phyloP scores from a whole-genome alignment of 1,139 yeast species.

The Saccharomycopsis phalli region DNA sequence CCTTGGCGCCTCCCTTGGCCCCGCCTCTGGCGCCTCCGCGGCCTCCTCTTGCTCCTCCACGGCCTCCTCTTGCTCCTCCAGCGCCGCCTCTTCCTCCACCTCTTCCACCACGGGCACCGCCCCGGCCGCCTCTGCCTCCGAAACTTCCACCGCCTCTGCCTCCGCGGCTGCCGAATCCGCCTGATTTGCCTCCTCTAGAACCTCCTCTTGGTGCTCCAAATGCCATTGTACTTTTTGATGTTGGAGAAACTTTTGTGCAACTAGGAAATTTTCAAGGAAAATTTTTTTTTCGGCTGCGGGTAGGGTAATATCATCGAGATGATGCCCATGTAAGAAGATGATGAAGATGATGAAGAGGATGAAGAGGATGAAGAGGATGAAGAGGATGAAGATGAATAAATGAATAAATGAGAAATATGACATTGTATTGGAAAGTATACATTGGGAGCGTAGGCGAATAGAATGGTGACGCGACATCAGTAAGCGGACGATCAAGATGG shows the following conservation, averaged over 20 bases:
- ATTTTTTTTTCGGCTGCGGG: slow-evolving; percentile 1
- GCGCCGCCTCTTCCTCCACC: slow-evolving; percentile 56
- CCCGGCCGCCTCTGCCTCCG: slow-evolving; percentile 43
- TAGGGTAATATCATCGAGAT: no score
- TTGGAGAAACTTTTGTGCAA: neutral
- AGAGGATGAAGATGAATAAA: neutral
- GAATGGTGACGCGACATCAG: no score
- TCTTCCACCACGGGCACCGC: slow-evolving; percentile 61
- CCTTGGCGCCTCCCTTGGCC: slow-evolving; percentile 87
- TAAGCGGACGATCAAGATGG: no score
- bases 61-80: slow-evolving; percentile 57
- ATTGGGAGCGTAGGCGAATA: no score
- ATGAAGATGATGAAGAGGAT: neutral
- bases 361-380: neutral
- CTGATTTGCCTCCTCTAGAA: slow-evolving; percentile 34
- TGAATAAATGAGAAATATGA: no score
- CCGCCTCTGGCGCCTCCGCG: slow-evolving; percentile 76
- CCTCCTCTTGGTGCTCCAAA: slow-evolving; percentile 33
- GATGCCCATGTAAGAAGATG: no score
- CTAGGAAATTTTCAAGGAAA: neutral
- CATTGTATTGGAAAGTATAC: no score
- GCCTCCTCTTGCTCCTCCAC: slow-evolving; percentile 78
- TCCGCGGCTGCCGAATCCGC: slow-evolving; percentile 27
- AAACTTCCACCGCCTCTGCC: slow-evolving; percentile 48
- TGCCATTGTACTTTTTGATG: slow-evolving; percentile 16